Percentiles rank a stretch among this genome's conserved stretches.
phyloP scores from a whole-genome alignment of 2,329 filamentous ascomycete genomes.

The Fusarium secorum region DNA sequence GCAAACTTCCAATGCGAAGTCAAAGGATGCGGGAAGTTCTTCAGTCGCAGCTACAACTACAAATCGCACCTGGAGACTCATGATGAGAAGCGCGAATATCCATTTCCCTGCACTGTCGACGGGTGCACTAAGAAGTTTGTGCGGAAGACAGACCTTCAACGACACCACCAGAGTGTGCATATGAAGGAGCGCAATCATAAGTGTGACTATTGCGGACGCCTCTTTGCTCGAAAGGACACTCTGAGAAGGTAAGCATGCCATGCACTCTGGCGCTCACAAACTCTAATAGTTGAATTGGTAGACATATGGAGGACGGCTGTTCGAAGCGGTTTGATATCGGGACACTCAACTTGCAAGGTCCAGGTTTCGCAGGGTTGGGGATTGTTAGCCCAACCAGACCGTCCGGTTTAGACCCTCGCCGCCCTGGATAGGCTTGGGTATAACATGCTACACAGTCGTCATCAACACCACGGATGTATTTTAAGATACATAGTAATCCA shows the following conservation, averaged over 20 bases:
- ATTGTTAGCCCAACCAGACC: constrained; percentile 30
- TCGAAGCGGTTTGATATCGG: constrained; percentile 70
- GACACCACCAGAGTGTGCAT: constrained; percentile 73
- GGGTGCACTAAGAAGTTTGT: constrained; percentile 80
- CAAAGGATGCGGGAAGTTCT: constrained; percentile 77
- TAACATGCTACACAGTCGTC: background rate
- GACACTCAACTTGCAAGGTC: constrained; percentile 56
- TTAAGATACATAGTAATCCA: background rate
- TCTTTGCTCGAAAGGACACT: constrained; percentile 84
- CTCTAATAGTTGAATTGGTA: constrained; percentile 46
- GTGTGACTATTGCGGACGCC: constrained; percentile 74
- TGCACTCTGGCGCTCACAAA: background rate
- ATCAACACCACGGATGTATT: background rate
- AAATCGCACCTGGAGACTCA: constrained; percentile 88
- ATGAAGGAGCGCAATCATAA: constrained; percentile 73
- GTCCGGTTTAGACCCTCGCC: constrained; percentile 27
- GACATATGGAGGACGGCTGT: constrained; percentile 81
- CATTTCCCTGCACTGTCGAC: constrained; percentile 70
- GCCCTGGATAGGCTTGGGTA: constrained; percentile 17
- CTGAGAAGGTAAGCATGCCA: constrained; percentile 70
- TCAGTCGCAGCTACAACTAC: constrained; percentile 86
- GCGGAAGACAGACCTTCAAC: constrained; percentile 78
- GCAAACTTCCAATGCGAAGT: constrained; percentile 75
- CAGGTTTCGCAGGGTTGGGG: constrained; percentile 36
- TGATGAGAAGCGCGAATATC: constrained; percentile 74